Evolutionary conservation across 2,329 filamentous ascomycete species (phyloP).

Genomic region (Trichoderma semiorbis): DNA sequence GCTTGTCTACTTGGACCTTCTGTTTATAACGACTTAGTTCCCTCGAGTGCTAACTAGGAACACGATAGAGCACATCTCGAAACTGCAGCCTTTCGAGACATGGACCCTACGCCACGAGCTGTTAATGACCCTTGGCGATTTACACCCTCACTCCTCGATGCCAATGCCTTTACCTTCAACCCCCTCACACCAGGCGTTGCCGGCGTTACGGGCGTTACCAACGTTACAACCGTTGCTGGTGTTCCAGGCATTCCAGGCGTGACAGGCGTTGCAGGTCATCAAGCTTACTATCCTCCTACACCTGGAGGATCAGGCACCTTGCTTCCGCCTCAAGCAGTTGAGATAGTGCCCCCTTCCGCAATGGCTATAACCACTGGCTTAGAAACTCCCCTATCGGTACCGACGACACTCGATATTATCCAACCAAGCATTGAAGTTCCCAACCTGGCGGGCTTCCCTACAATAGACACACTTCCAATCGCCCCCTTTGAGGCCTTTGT

Average conservation of each 20-base stretch:
- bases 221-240: conserved; percentile 38
- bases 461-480: conserved; percentile 57
- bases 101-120: conserved; percentile 78
- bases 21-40: not conserved
- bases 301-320: conserved; percentile 75
- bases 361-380: conserved; percentile 72
- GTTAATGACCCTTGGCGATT: conserved; percentile 81
- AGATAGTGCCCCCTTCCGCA: conserved; percentile 74
- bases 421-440: conserved; percentile 57
- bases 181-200: conserved; percentile 66
- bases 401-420: conserved; percentile 62
- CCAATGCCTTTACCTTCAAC: conserved; percentile 76
- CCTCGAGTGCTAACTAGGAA: not conserved
- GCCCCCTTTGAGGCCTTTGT: conserved; percentile 70
- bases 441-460: conserved; percentile 67
- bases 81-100: conserved; percentile 53
- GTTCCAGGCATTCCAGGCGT: not conserved
- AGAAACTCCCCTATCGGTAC: conserved; percentile 76
- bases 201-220: not conserved
- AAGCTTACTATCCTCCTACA: conserved; percentile 85
- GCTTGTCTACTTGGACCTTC: not conserved
- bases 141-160: conserved; percentile 83
- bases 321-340: conserved; percentile 79
- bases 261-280: conserved; percentile 52
- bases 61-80: conserved; percentile 24